A percentile compares a stretch with the other conserved stretches of the same genome.
phyloP scores from a whole-genome alignment of 73 alveolate genomes.

The Tetrahymena borealis region DNA sequence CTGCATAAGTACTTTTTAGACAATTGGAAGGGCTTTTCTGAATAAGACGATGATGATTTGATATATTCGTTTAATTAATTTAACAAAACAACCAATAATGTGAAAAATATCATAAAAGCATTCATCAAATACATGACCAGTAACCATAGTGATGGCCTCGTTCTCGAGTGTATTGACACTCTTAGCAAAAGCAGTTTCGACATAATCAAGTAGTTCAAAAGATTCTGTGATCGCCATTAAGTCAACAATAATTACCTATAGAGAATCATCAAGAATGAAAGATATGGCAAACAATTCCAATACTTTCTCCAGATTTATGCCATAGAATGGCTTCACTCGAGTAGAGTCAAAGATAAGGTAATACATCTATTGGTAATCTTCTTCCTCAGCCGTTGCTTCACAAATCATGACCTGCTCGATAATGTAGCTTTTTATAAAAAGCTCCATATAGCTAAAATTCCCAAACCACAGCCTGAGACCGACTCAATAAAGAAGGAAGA shows the following conservation, averaged over 20 bases:
- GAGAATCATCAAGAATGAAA: neutral
- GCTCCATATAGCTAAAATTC: neutral
- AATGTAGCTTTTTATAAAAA: neutral
- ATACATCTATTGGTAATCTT: neutral
- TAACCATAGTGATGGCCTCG: neutral
- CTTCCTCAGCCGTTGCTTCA: neutral
- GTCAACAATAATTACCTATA: neutral
- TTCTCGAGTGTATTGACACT: neutral
- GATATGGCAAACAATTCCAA: neutral
- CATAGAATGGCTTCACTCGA: neutral
- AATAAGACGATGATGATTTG: neutral
- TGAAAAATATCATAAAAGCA: neutral
- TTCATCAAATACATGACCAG: neutral
- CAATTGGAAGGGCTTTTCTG: neutral
- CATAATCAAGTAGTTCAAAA: neutral
- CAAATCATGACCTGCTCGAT: neutral
- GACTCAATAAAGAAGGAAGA: neutral
- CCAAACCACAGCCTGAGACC: neutral
- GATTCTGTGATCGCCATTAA: slow-evolving; percentile 1
- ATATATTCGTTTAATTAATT: neutral
- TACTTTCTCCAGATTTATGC: neutral
- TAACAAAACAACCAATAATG: neutral
- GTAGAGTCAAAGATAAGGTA: neutral
- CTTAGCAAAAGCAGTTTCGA: neutral
- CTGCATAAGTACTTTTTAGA: neutral